phyloP scores from a whole-genome alignment of 139 green algal genomes.

The Bryopsis sp. region DNA sequence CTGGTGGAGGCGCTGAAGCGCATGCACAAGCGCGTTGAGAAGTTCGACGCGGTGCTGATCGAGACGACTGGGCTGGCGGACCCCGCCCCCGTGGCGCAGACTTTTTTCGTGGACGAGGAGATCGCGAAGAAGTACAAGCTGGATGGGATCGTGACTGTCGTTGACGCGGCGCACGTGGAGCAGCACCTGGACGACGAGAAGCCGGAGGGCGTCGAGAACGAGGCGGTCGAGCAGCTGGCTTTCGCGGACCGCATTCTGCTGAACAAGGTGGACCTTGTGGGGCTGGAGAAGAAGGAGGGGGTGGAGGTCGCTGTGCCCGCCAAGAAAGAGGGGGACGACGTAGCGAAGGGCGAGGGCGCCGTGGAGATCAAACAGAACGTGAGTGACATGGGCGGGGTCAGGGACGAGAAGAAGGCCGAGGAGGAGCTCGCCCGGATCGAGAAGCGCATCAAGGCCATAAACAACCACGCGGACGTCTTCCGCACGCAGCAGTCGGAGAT shows the following conservation, averaged over 20 bases:
- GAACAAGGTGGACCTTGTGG: conserved; percentile 58
- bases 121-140: conserved; percentile 60
- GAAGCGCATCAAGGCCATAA: conserved; percentile 48
- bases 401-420: too few species aligned
- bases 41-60: conserved; percentile 83
- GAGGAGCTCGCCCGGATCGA: conserved; percentile 34
- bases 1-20: conserved; percentile 58
- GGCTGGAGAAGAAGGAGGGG: conserved; percentile 41
- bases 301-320: conserved; percentile 34
- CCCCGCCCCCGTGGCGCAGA: conserved; percentile 46
- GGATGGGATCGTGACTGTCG: conserved; percentile 77
- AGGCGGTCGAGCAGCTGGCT: conserved; percentile 75
- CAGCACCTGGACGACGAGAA: conserved; percentile 48
- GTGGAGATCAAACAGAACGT: too few species aligned
- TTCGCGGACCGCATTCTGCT: conserved; percentile 79
- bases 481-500: conserved; percentile 46
- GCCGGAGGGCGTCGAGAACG: conserved; percentile 49
- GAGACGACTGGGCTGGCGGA: conserved; percentile 71
- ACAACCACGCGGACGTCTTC: conserved; percentile 50
- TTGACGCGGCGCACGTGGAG: conserved; percentile 63
- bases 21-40: conserved; percentile 20
- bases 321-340: too few species aligned
- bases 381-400: too few species aligned
- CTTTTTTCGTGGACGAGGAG: conserved; percentile 80
- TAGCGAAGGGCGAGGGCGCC: too few species aligned